Percentiles rank a stretch among this genome's conserved stretches.
Evolutionary conservation across 345 rosid genomes (phyloP).

Genomic region (Camelina sativa): DNA sequence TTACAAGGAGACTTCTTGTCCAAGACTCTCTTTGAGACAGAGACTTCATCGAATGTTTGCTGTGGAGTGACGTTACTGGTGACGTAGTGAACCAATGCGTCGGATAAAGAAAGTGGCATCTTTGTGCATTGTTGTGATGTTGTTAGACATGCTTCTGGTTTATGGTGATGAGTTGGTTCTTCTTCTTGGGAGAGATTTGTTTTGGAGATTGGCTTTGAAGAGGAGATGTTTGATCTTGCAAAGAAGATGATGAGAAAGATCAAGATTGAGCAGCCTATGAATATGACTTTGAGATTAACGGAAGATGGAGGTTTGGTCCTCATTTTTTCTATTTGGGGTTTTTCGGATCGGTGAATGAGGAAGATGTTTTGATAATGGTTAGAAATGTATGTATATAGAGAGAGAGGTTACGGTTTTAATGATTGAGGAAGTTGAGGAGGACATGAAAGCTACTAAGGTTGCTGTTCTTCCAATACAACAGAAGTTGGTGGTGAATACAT

Average conservation of each 20-base stretch:
- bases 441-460: conserved; percentile 49
- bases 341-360: not conserved
- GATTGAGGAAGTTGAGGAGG: conserved; percentile 46
- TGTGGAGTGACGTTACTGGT: conserved; percentile 90
- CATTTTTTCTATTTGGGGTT: conserved; percentile 14
- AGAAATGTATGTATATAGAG: conserved; percentile 17
- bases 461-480: conserved; percentile 43
- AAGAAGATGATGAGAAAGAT: conserved; percentile 33
- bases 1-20: conserved; percentile 84
- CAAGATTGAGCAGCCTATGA: conserved; percentile 39
- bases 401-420: not conserved
- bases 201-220: conserved; percentile 31
- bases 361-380: conserved; percentile 15
- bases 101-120: conserved; percentile 65
- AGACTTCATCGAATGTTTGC: conserved; percentile 77
- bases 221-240: conserved; percentile 39
- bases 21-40: conserved; percentile 64
- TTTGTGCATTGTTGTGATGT: conserved; percentile 57
- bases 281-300: conserved; percentile 39
- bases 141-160: conserved; percentile 40
- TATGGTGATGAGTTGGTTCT: conserved; percentile 13
- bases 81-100: conserved; percentile 77
- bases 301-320: conserved; percentile 41
- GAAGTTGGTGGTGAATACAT: conserved; percentile 40
- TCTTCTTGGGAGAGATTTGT: conserved; percentile 36